Evolutionary conservation across 306 rosid species (phyloP), one percentile per base, ranked within the genome.

Genomic region (Oxytropis ochrocephala): DNA sequence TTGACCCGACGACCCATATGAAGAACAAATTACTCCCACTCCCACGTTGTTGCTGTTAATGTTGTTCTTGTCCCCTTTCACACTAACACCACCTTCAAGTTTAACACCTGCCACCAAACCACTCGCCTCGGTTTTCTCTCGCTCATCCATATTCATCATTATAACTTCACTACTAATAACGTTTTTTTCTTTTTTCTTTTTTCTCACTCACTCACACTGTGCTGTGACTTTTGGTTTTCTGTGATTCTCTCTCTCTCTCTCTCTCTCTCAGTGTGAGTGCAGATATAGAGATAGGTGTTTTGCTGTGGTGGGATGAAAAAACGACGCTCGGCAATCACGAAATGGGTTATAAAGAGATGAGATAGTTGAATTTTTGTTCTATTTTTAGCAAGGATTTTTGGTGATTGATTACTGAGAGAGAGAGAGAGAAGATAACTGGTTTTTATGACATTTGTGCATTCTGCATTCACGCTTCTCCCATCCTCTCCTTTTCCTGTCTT

Each of bases 271-370:
- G n/a, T n/a, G n/a, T n/a, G n/a, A n/a, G n/a, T n/a, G n/a, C n/a
- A n/a, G n/a, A n/a, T n/a, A n/a, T n/a, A n/a, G n/a, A n/a, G n/a
- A n/a, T n/a, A n/a, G n/a, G n/a, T n/a, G n/a, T n/a, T n/a, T n/a
- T n/a, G 8, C 8, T 9, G 43, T 38, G 11, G 11, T 35, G 43
- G 11, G 1, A 11, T 38, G 8, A 43, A 35, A 17, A 81, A 67
- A 29, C 70, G 89, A 86, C 86, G 89, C 94, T 88, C 79, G 88
- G 90, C 95, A 88, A 78, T 86, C 88, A 64, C 79, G 92, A 89
- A 84, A 86, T 86, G 89, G 92, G 82, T 77, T 78, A 67, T 81
- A 29, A 72, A 69, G 46, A 82, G 64, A 72, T 38, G n/a, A n/a
- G n/a, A n/a, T n/a, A n/a, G n/a, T n/a, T n/a, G n/a, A n/a, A n/a